Base-by-base conservation (phyloP, 2,329 filamentous ascomycete genomes). In the Monosporascus ibericus region DNA sequence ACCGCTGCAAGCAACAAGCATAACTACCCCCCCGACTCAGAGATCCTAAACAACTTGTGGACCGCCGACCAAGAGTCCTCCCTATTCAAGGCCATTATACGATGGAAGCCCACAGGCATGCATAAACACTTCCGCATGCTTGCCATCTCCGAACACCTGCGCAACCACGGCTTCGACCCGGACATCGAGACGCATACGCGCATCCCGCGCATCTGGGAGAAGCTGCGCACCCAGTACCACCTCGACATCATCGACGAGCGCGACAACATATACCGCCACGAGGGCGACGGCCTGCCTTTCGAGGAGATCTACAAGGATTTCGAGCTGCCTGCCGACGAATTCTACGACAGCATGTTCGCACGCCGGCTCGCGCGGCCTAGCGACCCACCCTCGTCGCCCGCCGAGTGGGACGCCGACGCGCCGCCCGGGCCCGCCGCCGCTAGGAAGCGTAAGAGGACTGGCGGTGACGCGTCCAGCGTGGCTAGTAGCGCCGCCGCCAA, bases 111-210 rank as follows among this genome's bases (percentile, higher is more conserved):
- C 60, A 2, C 58, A 89, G 89, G 91, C 55, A 88, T 96, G 79
- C 91, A 96, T 74, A 95, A 92, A 68, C 90, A 96, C 70, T 95
- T 96, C 67, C 86, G 90, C 55, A 92, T 96, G 79, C 84, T 96
- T 57, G 85, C 90, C 8, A 90, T 96, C 53, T 87, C 87, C 44
- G 85, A 92, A 60, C 83, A 90, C 61, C 74, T 95, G 55, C 84
- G 86, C 59, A 90, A 88, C 60, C 88, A 92, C 69, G 90, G 90
- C 63, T 87, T 88, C 66, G 80, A 91, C 68, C 81, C 86, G 49
- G 78, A 87, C 63, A 61, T 82, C 59, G 75, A 84, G 60, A 80
- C 81, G 17, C 94, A 99, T 72, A 96, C 90, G 40, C 86, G 87
- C 54, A 94, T 96, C 60, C 87, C 89, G 0, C 87, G 88, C 40